Evolutionary conservation across 257 asterid genomes (phyloP).

Genomic region (Phtheirospermum japonicum): DNA sequence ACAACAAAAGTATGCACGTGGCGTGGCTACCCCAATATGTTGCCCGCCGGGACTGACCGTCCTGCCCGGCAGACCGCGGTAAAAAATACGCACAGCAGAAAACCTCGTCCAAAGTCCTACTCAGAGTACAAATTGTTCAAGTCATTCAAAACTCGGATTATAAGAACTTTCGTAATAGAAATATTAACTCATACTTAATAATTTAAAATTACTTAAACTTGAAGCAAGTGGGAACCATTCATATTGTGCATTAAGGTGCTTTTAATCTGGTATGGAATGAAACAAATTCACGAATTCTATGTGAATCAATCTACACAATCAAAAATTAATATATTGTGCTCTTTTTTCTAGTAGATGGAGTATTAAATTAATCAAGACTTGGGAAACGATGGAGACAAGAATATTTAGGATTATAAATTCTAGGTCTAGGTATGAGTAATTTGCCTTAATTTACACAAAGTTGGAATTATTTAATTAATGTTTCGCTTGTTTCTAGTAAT

Average conservation of each 20-base stretch:
- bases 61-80: conserved; percentile 26
- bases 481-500: too few species aligned
- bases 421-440: conserved; percentile 52
- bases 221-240: not conserved
- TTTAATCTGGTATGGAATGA: too few species aligned
- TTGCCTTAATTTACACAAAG: conserved; percentile 31
- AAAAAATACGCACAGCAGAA: too few species aligned
- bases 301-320: too few species aligned
- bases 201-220: not conserved
- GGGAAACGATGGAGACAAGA: conserved; percentile 39
- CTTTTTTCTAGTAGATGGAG: conserved; percentile 8
- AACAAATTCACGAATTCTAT: too few species aligned
- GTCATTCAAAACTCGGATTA: too few species aligned
- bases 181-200: too few species aligned
- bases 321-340: not conserved
- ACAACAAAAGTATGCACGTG: conserved; percentile 9
- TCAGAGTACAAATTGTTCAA: too few species aligned
- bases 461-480: conserved; percentile 32
- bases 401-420: conserved; percentile 35
- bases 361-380: not conserved
- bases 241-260: not conserved
- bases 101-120: too few species aligned
- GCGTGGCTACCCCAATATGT: conserved; percentile 29
- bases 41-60: conserved; percentile 35
- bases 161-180: too few species aligned